Evolutionary conservation across 768 basidiomycete genomes (phyloP).

Genomic region (Sarcodon aspratus): DNA sequence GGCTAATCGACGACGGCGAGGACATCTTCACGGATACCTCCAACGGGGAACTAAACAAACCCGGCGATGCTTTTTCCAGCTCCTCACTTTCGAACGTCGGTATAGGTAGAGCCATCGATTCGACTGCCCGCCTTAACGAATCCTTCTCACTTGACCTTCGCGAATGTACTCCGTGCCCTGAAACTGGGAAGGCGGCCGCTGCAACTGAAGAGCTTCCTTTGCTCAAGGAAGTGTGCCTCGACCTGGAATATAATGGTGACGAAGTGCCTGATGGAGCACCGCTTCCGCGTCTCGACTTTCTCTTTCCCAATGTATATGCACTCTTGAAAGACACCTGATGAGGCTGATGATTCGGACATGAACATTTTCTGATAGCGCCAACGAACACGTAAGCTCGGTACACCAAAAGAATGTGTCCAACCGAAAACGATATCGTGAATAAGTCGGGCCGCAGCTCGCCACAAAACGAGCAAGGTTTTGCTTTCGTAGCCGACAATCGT

Average conservation of each 20-base stretch:
- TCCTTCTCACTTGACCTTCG: conserved; percentile 57
- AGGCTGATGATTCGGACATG: conserved; percentile 44
- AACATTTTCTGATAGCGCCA: conserved; percentile 50
- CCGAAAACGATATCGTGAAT: conserved; percentile 54
- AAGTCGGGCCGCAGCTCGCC: conserved; percentile 56
- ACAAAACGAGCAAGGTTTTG: conserved; percentile 58
- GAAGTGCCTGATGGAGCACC: conserved; percentile 28
- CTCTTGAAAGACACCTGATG: conserved; percentile 32
- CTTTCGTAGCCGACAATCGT: conserved; percentile 42
- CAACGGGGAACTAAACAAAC: neutral
- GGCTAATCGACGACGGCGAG: neutral
- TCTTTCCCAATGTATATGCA: conserved; percentile 12
- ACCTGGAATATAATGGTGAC: conserved; percentile 36
- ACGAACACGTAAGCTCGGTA: conserved; percentile 48
- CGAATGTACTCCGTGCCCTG: conserved; percentile 69
- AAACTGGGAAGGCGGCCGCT: conserved; percentile 59
- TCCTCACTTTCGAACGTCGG: neutral
- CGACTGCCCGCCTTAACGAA: neutral
- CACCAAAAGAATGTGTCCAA: conserved; percentile 50
- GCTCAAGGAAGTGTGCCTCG: conserved; percentile 36
- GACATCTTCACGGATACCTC: neutral
- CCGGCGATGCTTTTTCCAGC: neutral
- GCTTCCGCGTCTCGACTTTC: conserved; percentile 55
- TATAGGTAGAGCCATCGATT: neutral
- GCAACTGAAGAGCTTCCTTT: conserved; percentile 26